These are phyloP conservation scores for Moringa oleifera DNA, from an alignment of 345 rosid genomes.

Conservation along the genomic window DNA sequence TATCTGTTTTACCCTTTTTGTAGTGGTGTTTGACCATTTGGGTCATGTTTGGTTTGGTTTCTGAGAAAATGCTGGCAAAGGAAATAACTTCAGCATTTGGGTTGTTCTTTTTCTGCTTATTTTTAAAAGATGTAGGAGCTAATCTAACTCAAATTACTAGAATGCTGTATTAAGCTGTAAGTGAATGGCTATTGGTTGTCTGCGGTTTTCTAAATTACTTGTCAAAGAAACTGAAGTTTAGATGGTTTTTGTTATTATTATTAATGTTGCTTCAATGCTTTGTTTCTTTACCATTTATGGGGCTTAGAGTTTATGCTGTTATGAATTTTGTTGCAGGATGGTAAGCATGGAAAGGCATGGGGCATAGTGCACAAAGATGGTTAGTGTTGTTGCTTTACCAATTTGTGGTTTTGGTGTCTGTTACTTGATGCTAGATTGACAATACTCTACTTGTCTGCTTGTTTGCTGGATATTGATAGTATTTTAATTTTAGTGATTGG, in stretches of 20 bases:
- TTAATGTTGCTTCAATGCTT: background rate
- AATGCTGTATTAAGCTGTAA: too few relatives aligned
- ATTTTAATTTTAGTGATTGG: background rate
- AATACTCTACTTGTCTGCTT: background rate
- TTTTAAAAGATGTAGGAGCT: too few relatives aligned
- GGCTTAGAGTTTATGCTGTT: constrained; percentile 18
- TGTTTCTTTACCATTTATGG: background rate
- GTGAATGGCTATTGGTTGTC: too few relatives aligned
- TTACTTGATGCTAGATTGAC: too few relatives aligned
- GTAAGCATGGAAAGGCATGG: constrained; percentile 96
- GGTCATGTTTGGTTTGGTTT: background rate
- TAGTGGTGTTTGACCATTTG: background rate
- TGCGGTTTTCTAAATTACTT: too few relatives aligned
- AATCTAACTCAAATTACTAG: too few relatives aligned
- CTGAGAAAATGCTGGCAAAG: background rate
- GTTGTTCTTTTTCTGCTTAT: background rate
- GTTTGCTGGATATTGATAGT: background rate
- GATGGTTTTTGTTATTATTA: background rate
- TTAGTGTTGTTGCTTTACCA: constrained; percentile 28
- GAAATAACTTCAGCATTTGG: background rate
- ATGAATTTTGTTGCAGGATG: constrained; percentile 58
- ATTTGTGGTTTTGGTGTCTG: background rate
- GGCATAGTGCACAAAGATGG: constrained; percentile 86
- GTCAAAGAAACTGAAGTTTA: background rate
- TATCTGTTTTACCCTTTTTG: background rate